phyloP scores from a whole-genome alignment of 148 eudicot genomes.

The Heliamphora exappendiculata region DNA sequence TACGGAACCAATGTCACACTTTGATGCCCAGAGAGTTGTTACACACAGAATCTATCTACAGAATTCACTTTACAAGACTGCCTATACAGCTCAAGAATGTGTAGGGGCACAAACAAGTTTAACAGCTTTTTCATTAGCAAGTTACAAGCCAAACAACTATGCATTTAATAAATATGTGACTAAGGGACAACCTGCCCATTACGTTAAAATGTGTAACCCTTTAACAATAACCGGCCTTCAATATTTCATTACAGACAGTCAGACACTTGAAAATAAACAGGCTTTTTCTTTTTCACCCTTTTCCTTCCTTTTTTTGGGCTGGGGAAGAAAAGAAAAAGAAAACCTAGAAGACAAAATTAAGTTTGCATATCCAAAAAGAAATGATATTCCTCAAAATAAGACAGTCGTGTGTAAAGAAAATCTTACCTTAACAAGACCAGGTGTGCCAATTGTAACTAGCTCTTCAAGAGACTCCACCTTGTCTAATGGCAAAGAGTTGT shows the following conservation, averaged over 20 bases:
- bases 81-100: neutral
- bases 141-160: neutral
- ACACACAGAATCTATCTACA: no score
- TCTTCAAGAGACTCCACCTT: conserved; percentile 98
- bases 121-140: neutral
- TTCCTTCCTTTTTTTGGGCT: neutral
- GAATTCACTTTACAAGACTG: neutral
- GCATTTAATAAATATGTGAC: neutral
- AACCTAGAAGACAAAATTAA: neutral
- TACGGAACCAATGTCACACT: no score
- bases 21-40: no score
- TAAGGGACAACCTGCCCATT: neutral
- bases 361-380: neutral
- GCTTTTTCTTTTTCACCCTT: neutral
- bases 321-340: neutral
- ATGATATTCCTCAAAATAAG: neutral
- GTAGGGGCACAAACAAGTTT: neutral
- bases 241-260: no score
- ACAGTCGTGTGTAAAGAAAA: conserved; percentile 9
- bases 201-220: neutral
- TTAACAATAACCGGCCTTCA: neutral
- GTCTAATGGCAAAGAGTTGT: conserved; percentile 78
- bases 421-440: conserved; percentile 76
- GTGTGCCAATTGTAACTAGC: conserved; percentile 70
- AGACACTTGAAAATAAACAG: neutral